phyloP scores from a whole-genome alignment of 805 yeast species.

The Candida suzukii region DNA sequence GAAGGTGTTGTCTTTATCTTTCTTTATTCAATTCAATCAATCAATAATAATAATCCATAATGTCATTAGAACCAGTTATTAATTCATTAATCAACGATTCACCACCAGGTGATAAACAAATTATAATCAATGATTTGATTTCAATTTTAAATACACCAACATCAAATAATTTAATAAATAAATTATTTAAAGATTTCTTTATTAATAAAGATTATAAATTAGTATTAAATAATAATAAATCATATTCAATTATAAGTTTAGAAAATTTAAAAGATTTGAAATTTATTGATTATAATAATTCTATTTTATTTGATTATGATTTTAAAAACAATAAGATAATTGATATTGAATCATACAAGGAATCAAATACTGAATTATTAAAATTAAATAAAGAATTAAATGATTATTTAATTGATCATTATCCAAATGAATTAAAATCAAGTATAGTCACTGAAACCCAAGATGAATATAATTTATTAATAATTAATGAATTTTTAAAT shows the following conservation, averaged over 20 bases:
- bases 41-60: no score
- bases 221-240: conserved; percentile 18
- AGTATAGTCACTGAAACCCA: conserved; percentile 33
- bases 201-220: conserved; percentile 23
- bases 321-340: conserved; percentile 39
- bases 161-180: conserved; percentile 17
- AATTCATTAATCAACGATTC: conserved; percentile 37
- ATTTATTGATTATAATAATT: conserved; percentile 45
- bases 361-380: conserved; percentile 8
- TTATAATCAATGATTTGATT: conserved; percentile 20
- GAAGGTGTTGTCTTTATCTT: no score
- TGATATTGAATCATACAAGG: conserved; percentile 36
- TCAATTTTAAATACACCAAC: conserved; percentile 17
- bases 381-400: conserved; percentile 25
- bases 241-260: conserved; percentile 35
- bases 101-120: conserved; percentile 48
- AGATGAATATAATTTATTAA: conserved; percentile 32
- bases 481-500: conserved; percentile 67
- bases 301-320: conserved; percentile 52
- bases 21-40: no score
- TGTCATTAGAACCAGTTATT: conserved; percentile 20
- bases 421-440: conserved; percentile 47
- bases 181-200: conserved; percentile 18
- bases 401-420: conserved; percentile 57
- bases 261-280: conserved; percentile 44